Evolutionary conservation across 805 yeast genomes (phyloP), one percentile per base, ranked within the genome.

Genomic region (Candida dajiaensis): DNA sequence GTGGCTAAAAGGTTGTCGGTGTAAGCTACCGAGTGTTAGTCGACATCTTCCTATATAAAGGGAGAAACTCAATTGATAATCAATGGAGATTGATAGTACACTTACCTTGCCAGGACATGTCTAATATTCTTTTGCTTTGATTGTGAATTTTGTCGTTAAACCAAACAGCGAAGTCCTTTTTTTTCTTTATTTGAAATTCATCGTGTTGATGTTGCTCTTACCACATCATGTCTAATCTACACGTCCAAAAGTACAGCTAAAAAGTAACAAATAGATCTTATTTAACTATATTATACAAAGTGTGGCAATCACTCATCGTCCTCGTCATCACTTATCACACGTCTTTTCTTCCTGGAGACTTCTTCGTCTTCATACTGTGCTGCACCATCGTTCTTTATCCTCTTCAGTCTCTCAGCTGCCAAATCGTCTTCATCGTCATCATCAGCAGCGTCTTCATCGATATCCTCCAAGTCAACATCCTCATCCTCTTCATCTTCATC

Each of bases 1-100:
- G 97, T 85, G 47, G 83, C 86, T 55, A 85, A 71, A 57, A 94
- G 81, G 71, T 89, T 92, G 66, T 94, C 98, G 46, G 97, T 89
- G 77, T 94, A 94, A 50, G 97, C 97, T 89, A 38, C 35, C 22
- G 50, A 16, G 21, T 16, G 16, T 33, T 15, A 35, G 33, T 18
- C n/a, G n/a, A n/a, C n/a, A n/a, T n/a, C n/a, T n/a, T n/a, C n/a
- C n/a, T n/a, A n/a, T n/a, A n/a, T n/a, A n/a, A n/a, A n/a, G n/a
- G 15, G 41, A 7, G 12, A 16, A 12, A 13, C 18, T 41, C 13
- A 9, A 6, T 16, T 9, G 19, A 5, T n/a, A n/a, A 16, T 6
- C 11, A 33, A 16, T 33, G 18, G 4, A n/a, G n/a, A 18, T 9
- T 18, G 22, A 7, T 15, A 16, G 8, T 10, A 13, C 15, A 64